Base-by-base conservation (phyloP, 208 protist genomes). In the Leishmania aethiopica region DNA sequence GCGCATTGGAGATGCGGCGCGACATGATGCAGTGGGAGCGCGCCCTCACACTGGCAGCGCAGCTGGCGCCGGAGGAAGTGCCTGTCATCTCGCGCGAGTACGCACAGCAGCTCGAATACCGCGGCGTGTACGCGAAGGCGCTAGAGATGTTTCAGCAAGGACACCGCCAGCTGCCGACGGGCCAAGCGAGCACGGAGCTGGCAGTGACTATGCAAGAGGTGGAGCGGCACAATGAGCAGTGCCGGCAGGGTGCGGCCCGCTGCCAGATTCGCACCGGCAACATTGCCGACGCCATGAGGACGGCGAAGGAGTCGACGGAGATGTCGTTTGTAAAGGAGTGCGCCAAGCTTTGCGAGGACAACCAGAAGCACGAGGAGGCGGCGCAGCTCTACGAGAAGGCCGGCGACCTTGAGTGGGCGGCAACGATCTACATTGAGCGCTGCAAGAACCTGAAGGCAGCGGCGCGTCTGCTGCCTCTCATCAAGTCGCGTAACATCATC, bases 21-120 rank as follows among this genome's bases (percentile, higher is more conserved):
- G 97, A 99, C 85, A 90, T 99, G 76, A 98, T 99, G 95, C 97
- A 99, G 87, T 99, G 98, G 97, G 97, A 99, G 77, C 91, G 94
- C 32, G 98, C 98, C 10, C 91, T 99, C 53, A 70, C 90, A 8
- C 90, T 99, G 32, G 98, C 99, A 3, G 85, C 96, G 81, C 94
- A 94, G 60, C 87, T 99, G n/a, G 96, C 95, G 15, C 96, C 95
- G 19, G 89, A 94, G 17, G 89, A 97, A 85, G 84, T 99, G 40
- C 97, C 98, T 11, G 69, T 93, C 59, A 93, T 99, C 60, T 99
- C 95, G 3, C 90, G 90, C 75, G 97, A 99, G 82, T 99, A 98
- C 78, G 99, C 97, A 3, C 91, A 98, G 84, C 98, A 99, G 86
- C 90, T 99, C 49, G 98, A 99, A 91, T 97, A 99, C 79, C 96